phyloP scores from a whole-genome alignment of 23 red algal species.

The Cyanidioschyzon merolae region DNA sequence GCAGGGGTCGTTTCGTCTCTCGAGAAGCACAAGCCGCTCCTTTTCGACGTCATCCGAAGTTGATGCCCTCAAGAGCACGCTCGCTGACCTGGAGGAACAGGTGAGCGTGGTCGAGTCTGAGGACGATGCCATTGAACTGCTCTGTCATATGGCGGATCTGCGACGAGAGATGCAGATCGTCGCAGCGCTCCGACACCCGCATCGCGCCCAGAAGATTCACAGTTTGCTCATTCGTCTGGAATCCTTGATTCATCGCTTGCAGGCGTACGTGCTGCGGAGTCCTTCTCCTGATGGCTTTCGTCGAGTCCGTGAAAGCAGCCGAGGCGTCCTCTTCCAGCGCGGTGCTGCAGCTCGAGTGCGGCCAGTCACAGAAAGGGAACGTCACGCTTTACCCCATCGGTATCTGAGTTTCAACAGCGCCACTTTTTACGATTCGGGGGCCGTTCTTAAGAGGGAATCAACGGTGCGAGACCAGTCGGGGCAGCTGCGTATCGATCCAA shows the following conservation, averaged over 20 bases:
- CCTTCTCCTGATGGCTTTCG: neutral
- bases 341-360: neutral
- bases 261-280: neutral
- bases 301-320: neutral
- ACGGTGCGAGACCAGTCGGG: neutral
- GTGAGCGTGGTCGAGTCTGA: neutral
- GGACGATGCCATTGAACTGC: neutral
- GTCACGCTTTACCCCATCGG: neutral
- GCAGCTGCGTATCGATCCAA: neutral
- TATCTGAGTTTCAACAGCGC: constrained; percentile 17
- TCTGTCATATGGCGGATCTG: constrained; percentile 18
- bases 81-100: neutral
- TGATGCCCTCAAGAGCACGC: neutral
- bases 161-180: constrained; percentile 6
- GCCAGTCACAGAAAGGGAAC: neutral
- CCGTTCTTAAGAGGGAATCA: neutral
- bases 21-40: neutral
- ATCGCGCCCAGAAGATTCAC: neutral
- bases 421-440: constrained; percentile 9
- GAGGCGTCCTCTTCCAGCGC: neutral
- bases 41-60: neutral
- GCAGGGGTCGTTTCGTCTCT: neutral
- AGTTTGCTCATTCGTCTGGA: neutral
- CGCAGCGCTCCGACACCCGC: neutral
- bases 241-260: neutral